Conservation (phyloP, 2,329 filamentous ascomycete species). For the Ophiostoma sp. region DNA sequence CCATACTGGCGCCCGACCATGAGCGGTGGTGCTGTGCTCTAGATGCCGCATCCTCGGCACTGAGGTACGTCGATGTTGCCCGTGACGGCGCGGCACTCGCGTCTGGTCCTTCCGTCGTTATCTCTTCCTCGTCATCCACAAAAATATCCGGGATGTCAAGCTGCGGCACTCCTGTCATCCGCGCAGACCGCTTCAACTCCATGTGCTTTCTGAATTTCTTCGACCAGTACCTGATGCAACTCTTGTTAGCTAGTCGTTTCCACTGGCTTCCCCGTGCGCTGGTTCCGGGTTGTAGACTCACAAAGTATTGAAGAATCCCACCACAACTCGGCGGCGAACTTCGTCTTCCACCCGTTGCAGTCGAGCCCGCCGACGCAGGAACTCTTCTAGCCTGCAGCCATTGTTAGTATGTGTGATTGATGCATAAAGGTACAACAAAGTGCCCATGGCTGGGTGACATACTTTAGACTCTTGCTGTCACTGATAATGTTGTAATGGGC, state of each 20-base stretch:
- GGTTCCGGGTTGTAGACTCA: conserved; percentile 38
- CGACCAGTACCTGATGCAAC: conserved; percentile 61
- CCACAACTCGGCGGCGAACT: conserved; percentile 80
- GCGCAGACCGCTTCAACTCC: conserved; percentile 64
- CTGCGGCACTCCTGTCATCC: conserved; percentile 72
- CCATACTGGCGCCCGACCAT: conserved; percentile 41
- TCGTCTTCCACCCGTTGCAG: conserved; percentile 93
- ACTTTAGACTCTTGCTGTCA: conserved; percentile 90
- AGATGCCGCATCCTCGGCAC: conserved; percentile 32
- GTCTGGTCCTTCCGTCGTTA: conserved; percentile 28
- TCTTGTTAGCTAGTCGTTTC: background rate
- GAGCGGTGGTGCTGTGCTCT: conserved; percentile 34
- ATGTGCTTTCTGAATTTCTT: conserved; percentile 72
- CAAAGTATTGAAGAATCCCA: conserved; percentile 92
- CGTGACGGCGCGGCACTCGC: conserved; percentile 30
- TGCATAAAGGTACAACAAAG: background rate
- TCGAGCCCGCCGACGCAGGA: conserved; percentile 79
- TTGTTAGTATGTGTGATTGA: background rate
- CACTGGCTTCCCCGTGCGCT: background rate
- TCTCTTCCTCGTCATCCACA: conserved; percentile 69
- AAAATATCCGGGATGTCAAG: conserved; percentile 85
- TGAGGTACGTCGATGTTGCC: conserved; percentile 33
- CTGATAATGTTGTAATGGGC: conserved; percentile 99
- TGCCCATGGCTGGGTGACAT: conserved; percentile 29
- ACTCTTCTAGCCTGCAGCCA: conserved; percentile 74